Percentiles rank a stretch among this genome's conserved stretches.
These are phyloP conservation scores for Fusarium robinianum DNA, from an alignment of 2,329 filamentous ascomycete genomes.

Conservation along the genomic window DNA sequence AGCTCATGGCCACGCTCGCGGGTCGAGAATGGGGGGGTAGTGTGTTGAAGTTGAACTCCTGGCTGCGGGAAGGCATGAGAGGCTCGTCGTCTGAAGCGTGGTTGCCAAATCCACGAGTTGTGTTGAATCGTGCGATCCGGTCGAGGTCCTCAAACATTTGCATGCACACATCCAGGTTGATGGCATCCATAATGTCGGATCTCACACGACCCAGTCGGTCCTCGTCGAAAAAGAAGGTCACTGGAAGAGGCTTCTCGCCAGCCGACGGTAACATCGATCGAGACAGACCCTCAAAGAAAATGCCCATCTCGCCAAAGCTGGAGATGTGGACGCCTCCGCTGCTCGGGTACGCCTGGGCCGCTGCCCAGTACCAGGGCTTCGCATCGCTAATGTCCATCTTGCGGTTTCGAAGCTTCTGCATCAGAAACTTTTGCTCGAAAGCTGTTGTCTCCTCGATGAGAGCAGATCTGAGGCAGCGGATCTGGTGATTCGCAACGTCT, in stretches of 20 bases:
- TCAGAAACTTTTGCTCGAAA: conserved; percentile 87
- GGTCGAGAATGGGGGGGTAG: conserved; percentile 52
- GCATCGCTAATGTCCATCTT: conserved; percentile 65
- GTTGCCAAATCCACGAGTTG: conserved; percentile 32
- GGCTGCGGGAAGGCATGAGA: conserved; percentile 29
- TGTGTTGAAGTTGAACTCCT: conserved; percentile 55
- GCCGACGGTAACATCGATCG: conserved; percentile 60
- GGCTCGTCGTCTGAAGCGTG: conserved; percentile 29
- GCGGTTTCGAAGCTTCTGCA: conserved; percentile 69
- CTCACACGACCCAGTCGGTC: conserved; percentile 65
- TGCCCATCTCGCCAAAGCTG: conserved; percentile 60
- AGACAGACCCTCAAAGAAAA: conserved; percentile 63
- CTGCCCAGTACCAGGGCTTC: conserved; percentile 65
- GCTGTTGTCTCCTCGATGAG: conserved; percentile 89
- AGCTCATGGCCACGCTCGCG: conserved; percentile 57
- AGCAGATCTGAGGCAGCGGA: conserved; percentile 80
- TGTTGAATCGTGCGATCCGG: conserved; percentile 46
- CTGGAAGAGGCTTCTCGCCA: conserved; percentile 53
- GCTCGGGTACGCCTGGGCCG: conserved; percentile 46
- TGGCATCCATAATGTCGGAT: conserved; percentile 63
- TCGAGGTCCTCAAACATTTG: conserved; percentile 60
- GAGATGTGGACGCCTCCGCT: conserved; percentile 42
- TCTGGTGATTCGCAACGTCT: conserved; percentile 97
- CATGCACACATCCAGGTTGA: conserved; percentile 69
- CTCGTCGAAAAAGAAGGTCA: conserved; percentile 68